Conservation (phyloP, 495 filamentous ascomycete genomes). For the Neurospora sp. region DNA sequence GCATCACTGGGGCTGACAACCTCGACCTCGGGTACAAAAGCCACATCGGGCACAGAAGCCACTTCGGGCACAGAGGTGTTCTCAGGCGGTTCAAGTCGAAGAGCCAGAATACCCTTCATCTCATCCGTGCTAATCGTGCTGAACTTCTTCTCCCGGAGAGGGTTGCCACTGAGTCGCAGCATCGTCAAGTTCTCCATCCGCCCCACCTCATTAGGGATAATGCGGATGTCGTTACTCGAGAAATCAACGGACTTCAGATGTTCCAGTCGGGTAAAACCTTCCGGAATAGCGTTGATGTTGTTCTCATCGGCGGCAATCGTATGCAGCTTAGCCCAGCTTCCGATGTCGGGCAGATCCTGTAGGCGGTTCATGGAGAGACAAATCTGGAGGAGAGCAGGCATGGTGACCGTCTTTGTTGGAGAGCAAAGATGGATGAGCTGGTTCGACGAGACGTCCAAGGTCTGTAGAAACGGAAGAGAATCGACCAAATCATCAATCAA, state of each 20-base stretch:
- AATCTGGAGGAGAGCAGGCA: conserved; percentile 67
- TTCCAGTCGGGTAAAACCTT: conserved; percentile 56
- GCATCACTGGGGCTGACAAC: neutral
- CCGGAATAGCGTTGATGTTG: conserved; percentile 58
- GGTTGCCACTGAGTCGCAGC: conserved; percentile 74
- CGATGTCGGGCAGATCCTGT: conserved; percentile 55
- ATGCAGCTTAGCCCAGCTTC: conserved; percentile 58
- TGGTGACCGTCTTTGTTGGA: conserved; percentile 14
- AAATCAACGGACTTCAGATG: conserved; percentile 68
- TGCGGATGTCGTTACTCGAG: conserved; percentile 68
- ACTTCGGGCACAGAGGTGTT: conserved; percentile 10
- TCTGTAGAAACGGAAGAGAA: conserved; percentile 52
- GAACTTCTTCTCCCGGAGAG: conserved; percentile 76
- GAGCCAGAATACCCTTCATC: conserved; percentile 65
- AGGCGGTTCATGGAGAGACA: conserved; percentile 70
- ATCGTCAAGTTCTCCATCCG: conserved; percentile 66
- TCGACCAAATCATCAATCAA: conserved; percentile 54
- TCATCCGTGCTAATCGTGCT: conserved; percentile 69
- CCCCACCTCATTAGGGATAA: conserved; percentile 66
- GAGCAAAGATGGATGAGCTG: conserved; percentile 43
- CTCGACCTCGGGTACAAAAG: neutral
- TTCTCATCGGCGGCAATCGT: conserved; percentile 75
- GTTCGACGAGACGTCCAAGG: conserved; percentile 69
- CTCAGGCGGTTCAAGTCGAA: conserved; percentile 51
- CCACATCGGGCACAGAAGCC: conserved; percentile 5